Conservation (phyloP, 257 asterid genomes). For the Solanum piurae region DNA sequence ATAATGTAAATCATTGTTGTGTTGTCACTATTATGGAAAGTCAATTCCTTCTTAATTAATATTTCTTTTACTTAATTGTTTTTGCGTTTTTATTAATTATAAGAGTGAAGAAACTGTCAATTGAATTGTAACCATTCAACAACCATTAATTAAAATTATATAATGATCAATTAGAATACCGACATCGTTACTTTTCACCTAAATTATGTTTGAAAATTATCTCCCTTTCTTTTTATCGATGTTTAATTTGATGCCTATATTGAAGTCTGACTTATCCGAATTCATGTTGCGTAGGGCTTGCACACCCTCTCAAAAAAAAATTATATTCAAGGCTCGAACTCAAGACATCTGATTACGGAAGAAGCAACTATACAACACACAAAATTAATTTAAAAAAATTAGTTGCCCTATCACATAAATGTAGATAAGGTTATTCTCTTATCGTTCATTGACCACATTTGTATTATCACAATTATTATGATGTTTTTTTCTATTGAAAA, state of each 20-base stretch:
- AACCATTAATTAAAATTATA: not conserved
- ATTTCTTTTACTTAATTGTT: not conserved
- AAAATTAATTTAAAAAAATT: too few species aligned
- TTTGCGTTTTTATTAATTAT: not conserved
- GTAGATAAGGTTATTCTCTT: not conserved
- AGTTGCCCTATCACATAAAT: not conserved
- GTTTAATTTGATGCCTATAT: too few species aligned
- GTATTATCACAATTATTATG: not conserved
- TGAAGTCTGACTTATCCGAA: too few species aligned
- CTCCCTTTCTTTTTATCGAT: rapidly evolving
- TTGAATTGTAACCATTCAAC: not conserved
- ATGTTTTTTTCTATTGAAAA: not conserved
- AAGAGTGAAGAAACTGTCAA: not conserved
- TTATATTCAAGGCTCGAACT: rapidly evolving
- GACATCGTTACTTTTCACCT: not conserved
- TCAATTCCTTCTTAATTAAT: not conserved
- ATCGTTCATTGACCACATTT: not conserved
- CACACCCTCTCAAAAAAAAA: not conserved
- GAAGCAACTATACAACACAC: too few species aligned
- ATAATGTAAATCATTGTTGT: not conserved
- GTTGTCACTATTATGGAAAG: not conserved
- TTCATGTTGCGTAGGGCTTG: rapidly evolving
- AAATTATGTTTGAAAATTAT: not conserved
- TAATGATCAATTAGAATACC: not conserved
- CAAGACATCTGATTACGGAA: too few species aligned